These are phyloP conservation scores for Gyromitra esculenta DNA, from an alignment of 2,329 filamentous ascomycete species.

Conservation along the genomic window DNA sequence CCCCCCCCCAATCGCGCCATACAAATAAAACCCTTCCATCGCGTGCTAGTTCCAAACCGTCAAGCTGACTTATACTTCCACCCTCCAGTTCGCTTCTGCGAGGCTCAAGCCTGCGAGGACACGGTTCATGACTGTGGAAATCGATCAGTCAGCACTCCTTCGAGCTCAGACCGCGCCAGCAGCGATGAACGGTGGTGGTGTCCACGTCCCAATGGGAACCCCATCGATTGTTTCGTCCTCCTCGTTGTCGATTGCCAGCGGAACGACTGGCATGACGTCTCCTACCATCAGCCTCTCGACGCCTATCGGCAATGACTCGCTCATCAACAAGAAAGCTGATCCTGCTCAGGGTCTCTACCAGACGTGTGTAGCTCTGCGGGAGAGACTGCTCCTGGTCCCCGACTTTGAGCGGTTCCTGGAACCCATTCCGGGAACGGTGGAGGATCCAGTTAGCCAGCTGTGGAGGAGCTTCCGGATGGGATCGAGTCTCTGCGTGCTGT, in stretches of 20 bases:
- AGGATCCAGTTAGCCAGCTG: conserved; percentile 86
- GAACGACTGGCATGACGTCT: conserved; percentile 52
- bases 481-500: conserved; percentile 84
- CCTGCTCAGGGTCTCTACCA: conserved; percentile 92
- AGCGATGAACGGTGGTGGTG: conserved; percentile 52
- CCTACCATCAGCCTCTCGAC: conserved; percentile 56
- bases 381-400: conserved; percentile 82
- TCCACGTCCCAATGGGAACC: conserved; percentile 53
- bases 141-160: conserved; percentile 56
- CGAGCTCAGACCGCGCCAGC: conserved; percentile 56
- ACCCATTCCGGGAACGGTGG: conserved; percentile 69
- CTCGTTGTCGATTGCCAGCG: conserved; percentile 54
- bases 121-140: conserved; percentile 58
- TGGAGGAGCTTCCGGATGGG: conserved; percentile 89
- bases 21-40: conserved; percentile 38
- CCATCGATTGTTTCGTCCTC: conserved; percentile 55
- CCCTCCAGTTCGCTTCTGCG: conserved; percentile 57
- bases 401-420: conserved; percentile 76
- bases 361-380: conserved; percentile 86
- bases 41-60: conserved; percentile 48
- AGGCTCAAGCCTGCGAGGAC: conserved; percentile 58
- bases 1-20: conserved; percentile 27
- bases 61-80: conserved; percentile 55
- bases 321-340: conserved; percentile 96
- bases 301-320: conserved; percentile 61